Base-by-base conservation (phyloP, 2,329 filamentous ascomycete species). In the Trichoderma hamatum region DNA sequence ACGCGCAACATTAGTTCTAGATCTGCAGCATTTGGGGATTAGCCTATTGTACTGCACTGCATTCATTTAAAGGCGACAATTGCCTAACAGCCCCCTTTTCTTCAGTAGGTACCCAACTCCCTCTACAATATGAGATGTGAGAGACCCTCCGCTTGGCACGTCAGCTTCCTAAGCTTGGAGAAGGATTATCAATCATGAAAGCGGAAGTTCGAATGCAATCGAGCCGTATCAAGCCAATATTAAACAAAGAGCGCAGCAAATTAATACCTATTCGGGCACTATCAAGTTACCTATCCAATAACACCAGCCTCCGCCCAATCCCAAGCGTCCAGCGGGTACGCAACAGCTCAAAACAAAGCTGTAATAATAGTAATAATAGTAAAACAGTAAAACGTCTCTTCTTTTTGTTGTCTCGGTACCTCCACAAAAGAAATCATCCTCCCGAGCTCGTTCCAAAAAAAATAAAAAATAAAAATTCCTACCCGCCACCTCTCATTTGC, bases 181-280 rank as follows among this genome's bases (percentile, higher is more conserved):
- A 10, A 19, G 11, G 43, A 32, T 21, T 19, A 30, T 43, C 32
- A 24, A 24, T 7, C 28, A 51, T 30, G 3, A 13, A 26, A 1
- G 26, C 30, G 24, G 19, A n/a, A 21, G 6, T 39, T n/a, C 16
- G 24, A 2, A 52, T 16, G 28, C 21, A 39, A 28, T 28, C 30
- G 9, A 21, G 21, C 5, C n/a, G 43, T 43, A 39, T 65, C 26
- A 46, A 34, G 62, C 26, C 62, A 55, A 46, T 46, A 65, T 32
- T 28, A 46, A 24, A 56, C 36, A 58, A 49, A 49, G 21, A 39
- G 36, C 63, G 63, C 54, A 59, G 54, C 63, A 39, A 43, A 66
- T 66, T 66, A 58, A 66, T 51, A 58, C 63, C 30, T 66, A 66
- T 66, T 59, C 36, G 58, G 39, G 54, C 63, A 39, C 39, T 66